Conservation (phyloP, 148 eudicot genomes). For the Rhododendron ovatum region DNA sequence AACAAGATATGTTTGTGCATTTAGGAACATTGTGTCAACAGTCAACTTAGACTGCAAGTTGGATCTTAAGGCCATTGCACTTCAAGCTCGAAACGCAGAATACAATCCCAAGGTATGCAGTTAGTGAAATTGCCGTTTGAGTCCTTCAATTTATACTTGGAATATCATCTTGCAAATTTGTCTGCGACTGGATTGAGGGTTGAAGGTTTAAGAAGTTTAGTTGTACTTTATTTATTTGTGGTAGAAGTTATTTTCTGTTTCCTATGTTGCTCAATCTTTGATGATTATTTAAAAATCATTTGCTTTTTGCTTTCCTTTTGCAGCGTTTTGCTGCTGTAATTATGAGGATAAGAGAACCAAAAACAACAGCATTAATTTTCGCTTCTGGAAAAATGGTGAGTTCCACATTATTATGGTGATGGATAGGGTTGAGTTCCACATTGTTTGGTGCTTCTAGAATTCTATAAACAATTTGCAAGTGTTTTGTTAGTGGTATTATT, state of each 20-base stretch:
- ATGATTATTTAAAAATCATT: not conserved
- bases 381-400: constrained; percentile 95
- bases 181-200: not conserved
- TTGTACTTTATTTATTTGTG: not conserved
- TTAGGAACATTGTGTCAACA: constrained; percentile 77
- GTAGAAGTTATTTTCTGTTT: not conserved
- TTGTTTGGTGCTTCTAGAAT: not conserved
- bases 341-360: constrained; percentile 91
- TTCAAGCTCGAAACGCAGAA: constrained; percentile 87
- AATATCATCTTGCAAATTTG: not conserved
- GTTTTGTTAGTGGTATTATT: not conserved
- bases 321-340: constrained; percentile 98
- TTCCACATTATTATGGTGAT: not conserved
- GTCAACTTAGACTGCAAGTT: constrained; percentile 84
- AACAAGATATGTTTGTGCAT: constrained; percentile 3
- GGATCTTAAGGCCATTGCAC: constrained; percentile 78
- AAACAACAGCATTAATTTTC: constrained; percentile 82
- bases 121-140: not conserved
- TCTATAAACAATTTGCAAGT: not conserved
- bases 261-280: not conserved
- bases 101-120: constrained; percentile 74
- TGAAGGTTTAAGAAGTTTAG: not conserved
- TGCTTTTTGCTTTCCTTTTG: not conserved
- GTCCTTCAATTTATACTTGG: not conserved
- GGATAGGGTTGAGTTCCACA: not conserved